These are phyloP conservation scores for Coccinonectria pachysandricola DNA, from an alignment of 2,329 filamentous ascomycete genomes.

Conservation along the genomic window DNA sequence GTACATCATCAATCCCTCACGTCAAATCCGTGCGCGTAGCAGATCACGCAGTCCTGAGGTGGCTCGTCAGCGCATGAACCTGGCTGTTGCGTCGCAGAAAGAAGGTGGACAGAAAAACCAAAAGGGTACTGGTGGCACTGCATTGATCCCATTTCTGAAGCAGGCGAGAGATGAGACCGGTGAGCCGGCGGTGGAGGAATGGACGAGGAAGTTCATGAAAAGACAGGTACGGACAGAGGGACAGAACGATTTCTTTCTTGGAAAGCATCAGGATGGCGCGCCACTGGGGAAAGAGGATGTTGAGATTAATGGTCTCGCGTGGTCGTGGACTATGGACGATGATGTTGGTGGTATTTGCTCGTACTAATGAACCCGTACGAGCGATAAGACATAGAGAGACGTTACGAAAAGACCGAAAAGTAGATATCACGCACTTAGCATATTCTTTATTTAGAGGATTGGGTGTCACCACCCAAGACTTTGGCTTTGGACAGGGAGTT, in stretches of 20 bases:
- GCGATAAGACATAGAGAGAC: too few species aligned
- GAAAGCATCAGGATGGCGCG: constrained; percentile 38
- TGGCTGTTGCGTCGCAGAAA: constrained; percentile 48
- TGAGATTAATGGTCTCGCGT: constrained; percentile 59
- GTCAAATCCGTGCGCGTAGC: constrained; percentile 57
- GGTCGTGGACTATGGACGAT: constrained; percentile 83
- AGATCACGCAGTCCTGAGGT: constrained; percentile 48
- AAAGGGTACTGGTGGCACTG: constrained; percentile 85
- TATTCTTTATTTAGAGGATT: too few species aligned
- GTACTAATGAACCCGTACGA: constrained; percentile 35
- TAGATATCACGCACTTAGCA: too few species aligned
- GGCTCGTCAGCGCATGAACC: constrained; percentile 43
- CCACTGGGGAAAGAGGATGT: constrained; percentile 32
- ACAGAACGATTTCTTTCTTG: constrained; percentile 46
- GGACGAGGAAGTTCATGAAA: constrained; percentile 49
- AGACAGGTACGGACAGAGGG: constrained; percentile 38
- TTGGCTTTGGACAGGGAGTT: too few species aligned
- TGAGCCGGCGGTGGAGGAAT: constrained; percentile 69
- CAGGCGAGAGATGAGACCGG: constrained; percentile 94
- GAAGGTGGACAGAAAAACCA: constrained; percentile 51
- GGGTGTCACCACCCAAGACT: too few species aligned
- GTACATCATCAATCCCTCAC: constrained; percentile 86
- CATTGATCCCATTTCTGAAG: constrained; percentile 90
- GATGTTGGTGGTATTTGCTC: constrained; percentile 55
- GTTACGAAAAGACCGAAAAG: too few species aligned